Base-by-base conservation (phyloP, 352 stramenopile genomes). In the Phytophthora nicotianae region DNA sequence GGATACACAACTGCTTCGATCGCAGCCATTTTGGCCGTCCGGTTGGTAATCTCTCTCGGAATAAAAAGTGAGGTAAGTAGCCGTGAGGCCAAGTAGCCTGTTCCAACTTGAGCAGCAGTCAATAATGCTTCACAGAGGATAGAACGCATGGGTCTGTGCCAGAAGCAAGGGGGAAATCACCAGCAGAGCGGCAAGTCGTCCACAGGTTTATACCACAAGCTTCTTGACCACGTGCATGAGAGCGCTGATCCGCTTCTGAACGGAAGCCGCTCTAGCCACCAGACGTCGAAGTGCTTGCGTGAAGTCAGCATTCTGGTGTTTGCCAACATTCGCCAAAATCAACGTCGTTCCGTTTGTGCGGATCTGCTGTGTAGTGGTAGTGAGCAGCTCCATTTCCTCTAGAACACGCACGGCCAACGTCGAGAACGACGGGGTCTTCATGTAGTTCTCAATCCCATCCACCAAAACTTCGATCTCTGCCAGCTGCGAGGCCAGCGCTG, bases 401-500 rank as follows among this genome's bases (percentile, higher is more conserved):
- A 88, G 29, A 2, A 86, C 76, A 13, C 69, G 53, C 0, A 43
- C 41, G 27, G 72, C 70, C 32, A 91, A 52, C 17, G 71, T 79
- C n/a, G 62, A 63, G 14, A 88, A 79, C 19, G 76, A 62, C 0
- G 74, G 69, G 0, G 53, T 70, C 2, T 67, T 56, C 47, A 91
- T 50, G 40, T 55, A 79, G 17, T 19, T 70, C 26, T 86, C 76
- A 16, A 91, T 79, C 0, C 80, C 77, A 46, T 88, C 78, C 10
- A 89, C 69, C 2, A 91, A 58, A 8, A 74, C 61, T 64, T 91
- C 79, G 49, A 88, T 91, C 23, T 89, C 74, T 27, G 68, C 69
- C 14, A 90, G 60, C 58, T 86, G 81, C 11, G 47, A 70, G 4
- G 70, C 74, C 27, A 91, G 57, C 13, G 33, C 58, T 21, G 48